Evolutionary conservation across 768 basidiomycete genomes (phyloP).

Genomic region (Lactifluus volemus): DNA sequence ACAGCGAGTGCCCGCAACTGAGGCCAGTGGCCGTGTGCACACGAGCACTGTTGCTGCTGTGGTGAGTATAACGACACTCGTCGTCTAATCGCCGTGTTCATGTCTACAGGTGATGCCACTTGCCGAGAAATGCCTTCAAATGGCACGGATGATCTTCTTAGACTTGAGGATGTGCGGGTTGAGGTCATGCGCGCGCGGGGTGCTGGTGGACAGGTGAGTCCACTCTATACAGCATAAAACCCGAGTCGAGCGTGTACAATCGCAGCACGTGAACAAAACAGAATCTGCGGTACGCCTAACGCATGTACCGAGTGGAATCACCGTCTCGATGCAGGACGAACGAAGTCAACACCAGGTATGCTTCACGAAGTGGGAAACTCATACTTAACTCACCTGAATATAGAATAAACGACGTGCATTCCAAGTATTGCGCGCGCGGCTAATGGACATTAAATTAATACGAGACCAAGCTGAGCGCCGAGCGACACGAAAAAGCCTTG

Average conservation of each 20-base stretch:
- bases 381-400: background rate
- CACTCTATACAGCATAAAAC: background rate
- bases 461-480: constrained; percentile 65
- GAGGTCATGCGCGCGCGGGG: constrained; percentile 98
- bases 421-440: constrained; percentile 75
- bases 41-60: constrained; percentile 86
- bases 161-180: constrained; percentile 77
- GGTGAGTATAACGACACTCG: constrained; percentile 36
- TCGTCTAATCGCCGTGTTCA: background rate
- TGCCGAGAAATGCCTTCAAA: constrained; percentile 46
- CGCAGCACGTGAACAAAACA: constrained; percentile 94
- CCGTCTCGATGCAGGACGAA: constrained; percentile 97
- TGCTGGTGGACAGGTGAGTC: constrained; percentile 82
- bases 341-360: constrained; percentile 88
- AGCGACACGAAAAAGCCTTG: constrained; percentile 59
- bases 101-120: constrained; percentile 73
- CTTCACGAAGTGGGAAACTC: background rate
- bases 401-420: constrained; percentile 93
- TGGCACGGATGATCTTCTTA: constrained; percentile 55
- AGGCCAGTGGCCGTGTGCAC: constrained; percentile 79
- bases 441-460: constrained; percentile 72
- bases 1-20: constrained; percentile 88
- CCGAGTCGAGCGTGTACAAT: background rate
- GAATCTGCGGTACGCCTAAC: constrained; percentile 95
- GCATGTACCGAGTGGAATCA: constrained; percentile 86